These are phyloP conservation scores for Astrephomene gubernaculifera DNA, from an alignment of 139 green algal genomes.

Conservation along the genomic window DNA sequence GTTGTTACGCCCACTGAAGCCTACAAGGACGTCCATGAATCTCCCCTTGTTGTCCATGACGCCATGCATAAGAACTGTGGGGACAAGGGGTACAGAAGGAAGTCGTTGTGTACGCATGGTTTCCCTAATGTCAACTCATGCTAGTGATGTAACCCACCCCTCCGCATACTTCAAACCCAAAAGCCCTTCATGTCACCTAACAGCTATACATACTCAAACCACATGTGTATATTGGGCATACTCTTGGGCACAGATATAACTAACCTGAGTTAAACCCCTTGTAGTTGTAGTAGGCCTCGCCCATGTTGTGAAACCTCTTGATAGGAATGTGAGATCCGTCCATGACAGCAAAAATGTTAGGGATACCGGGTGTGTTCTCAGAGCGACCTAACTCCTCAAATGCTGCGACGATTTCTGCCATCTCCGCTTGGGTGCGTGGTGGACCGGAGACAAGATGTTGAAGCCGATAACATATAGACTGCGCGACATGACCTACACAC, in stretches of 20 bases:
- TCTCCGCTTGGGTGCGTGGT: no score
- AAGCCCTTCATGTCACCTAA: no score
- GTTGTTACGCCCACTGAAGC: background rate
- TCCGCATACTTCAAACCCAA: no score
- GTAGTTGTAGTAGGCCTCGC: constrained; percentile 2
- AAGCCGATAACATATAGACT: no score
- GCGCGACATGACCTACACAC: no score
- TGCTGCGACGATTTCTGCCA: background rate
- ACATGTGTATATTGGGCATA: no score
- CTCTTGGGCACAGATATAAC: no score
- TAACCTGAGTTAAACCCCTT: constrained; percentile 1
- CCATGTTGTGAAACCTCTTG: background rate
- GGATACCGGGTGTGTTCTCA: background rate
- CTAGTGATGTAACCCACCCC: no score
- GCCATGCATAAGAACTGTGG: background rate
- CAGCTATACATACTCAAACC: no score
- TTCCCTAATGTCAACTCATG: no score
- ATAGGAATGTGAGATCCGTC: background rate
- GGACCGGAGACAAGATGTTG: no score
- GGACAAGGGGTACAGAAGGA: background rate
- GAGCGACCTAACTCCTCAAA: background rate
- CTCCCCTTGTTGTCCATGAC: background rate
- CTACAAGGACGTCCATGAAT: constrained; percentile 1
- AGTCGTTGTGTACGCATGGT: no score
- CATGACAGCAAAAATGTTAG: background rate